Conservation (phyloP, 306 rosid genomes). For the Prunus salicina region DNA sequence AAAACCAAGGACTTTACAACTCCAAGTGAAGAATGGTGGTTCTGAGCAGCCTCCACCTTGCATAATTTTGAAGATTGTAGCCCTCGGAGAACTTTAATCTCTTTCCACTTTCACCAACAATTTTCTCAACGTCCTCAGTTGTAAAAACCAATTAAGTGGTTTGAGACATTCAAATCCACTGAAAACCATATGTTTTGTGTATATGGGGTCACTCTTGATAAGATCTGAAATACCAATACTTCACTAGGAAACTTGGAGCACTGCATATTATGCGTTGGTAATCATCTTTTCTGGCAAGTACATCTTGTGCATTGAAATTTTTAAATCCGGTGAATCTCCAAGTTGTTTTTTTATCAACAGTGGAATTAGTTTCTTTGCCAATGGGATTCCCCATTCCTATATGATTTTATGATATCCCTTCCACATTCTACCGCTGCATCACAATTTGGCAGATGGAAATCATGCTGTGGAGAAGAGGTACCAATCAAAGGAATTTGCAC, state of each 20-base stretch:
- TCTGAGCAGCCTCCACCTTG: not conserved
- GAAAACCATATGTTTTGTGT: not conserved
- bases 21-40: not conserved
- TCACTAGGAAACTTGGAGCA: not conserved
- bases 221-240: constrained; percentile 15
- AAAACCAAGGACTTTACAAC: not conserved
- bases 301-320: not conserved
- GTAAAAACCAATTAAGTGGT: constrained; percentile 1
- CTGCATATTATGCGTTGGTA: not conserved
- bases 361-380: not conserved
- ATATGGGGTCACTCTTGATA: constrained; percentile 4
- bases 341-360: not conserved
- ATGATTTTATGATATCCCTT: not conserved
- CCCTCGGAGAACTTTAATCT: not conserved
- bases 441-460: not conserved
- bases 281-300: not conserved
- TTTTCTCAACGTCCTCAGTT: not conserved
- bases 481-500: constrained; percentile 6
- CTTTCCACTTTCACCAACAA: not conserved
- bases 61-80: not conserved
- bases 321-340: not conserved
- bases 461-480: constrained; percentile 2
- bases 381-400: not conserved
- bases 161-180: constrained; percentile 8
- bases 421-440: constrained; percentile 6